Evolutionary conservation across 2,329 filamentous ascomycete genomes (phyloP).

Genomic region (Pestalotiopsis sp.): DNA sequence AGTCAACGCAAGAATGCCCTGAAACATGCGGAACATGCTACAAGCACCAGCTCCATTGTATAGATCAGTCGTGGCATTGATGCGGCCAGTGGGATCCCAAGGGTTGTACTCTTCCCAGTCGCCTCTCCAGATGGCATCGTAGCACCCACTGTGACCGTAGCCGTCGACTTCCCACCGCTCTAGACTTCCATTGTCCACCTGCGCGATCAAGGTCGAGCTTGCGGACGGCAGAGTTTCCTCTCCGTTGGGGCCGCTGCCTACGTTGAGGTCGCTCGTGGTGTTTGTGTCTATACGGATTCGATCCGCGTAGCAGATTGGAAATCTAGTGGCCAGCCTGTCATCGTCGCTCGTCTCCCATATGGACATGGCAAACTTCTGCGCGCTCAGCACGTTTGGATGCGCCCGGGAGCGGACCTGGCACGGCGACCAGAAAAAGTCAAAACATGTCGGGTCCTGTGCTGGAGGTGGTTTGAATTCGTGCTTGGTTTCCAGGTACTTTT

Average conservation of each 20-base stretch:
- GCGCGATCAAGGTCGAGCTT: constrained; percentile 58
- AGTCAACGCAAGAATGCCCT: constrained; percentile 56
- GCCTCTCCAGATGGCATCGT: constrained; percentile 55
- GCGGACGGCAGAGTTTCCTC: constrained; percentile 31
- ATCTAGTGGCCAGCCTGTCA: constrained; percentile 59
- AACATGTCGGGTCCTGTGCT: constrained; percentile 66
- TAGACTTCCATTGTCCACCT: constrained; percentile 70
- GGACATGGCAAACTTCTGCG: constrained; percentile 68
- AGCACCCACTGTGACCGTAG: constrained; percentile 61
- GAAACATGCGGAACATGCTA: constrained; percentile 61
- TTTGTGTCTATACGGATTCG: constrained; percentile 67
- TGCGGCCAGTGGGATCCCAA: constrained; percentile 55
- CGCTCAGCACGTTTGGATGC: constrained; percentile 62
- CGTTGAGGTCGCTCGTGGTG: constrained; percentile 36
- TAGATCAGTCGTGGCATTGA: constrained; percentile 54
- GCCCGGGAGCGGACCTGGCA: constrained; percentile 69
- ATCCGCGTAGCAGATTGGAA: constrained; percentile 70
- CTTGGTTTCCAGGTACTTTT: constrained; percentile 57
- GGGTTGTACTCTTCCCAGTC: constrained; percentile 59
- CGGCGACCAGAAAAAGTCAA: constrained; percentile 75
- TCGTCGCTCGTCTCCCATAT: constrained; percentile 62
- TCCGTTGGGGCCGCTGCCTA: constrained; percentile 24
- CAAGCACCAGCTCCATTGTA: constrained; percentile 61
- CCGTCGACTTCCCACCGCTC: constrained; percentile 73
- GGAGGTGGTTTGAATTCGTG: constrained; percentile 55